Evolutionary conservation across 345 rosid species (phyloP).

Genomic region (Isatis tinctoria): DNA sequence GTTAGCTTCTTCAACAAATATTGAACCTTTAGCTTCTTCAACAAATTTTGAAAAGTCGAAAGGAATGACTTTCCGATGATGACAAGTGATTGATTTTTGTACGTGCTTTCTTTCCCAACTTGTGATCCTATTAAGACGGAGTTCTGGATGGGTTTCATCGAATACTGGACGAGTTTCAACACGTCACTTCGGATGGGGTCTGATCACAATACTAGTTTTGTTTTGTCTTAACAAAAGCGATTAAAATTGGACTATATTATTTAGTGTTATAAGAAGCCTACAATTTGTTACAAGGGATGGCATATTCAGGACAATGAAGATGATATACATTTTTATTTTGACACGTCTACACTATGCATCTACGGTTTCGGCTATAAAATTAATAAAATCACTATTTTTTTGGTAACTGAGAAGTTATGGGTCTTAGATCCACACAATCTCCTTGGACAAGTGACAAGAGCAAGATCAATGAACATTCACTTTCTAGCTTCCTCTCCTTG

Average conservation of each 20-base stretch:
- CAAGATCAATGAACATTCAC: constrained; percentile 1
- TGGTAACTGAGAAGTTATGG: neutral
- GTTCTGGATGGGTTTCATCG: neutral
- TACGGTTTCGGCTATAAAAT: neutral
- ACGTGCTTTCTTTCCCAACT: no score
- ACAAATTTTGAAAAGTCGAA: no score
- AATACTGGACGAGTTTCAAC: neutral
- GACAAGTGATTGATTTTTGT: no score
- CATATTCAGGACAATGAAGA: neutral
- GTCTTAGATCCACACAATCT: neutral
- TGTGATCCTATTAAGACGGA: no score
- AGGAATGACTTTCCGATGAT: no score
- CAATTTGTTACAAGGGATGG: constrained; percentile 3
- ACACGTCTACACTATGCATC: neutral
- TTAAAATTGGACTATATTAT: neutral
- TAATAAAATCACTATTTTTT: neutral
- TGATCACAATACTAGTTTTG: neutral
- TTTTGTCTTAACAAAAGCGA: neutral
- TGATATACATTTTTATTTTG: neutral
- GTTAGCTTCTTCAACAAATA: no score
- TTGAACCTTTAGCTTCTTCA: no score
- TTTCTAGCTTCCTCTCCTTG: neutral
- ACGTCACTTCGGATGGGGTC: no score
- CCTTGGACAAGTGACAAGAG: neutral
- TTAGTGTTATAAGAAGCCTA: neutral